Evolutionary conservation across 2,329 filamentous ascomycete genomes (phyloP), one percentile per base, ranked within the genome.

Genomic region (Trichoderma hamatum): DNA sequence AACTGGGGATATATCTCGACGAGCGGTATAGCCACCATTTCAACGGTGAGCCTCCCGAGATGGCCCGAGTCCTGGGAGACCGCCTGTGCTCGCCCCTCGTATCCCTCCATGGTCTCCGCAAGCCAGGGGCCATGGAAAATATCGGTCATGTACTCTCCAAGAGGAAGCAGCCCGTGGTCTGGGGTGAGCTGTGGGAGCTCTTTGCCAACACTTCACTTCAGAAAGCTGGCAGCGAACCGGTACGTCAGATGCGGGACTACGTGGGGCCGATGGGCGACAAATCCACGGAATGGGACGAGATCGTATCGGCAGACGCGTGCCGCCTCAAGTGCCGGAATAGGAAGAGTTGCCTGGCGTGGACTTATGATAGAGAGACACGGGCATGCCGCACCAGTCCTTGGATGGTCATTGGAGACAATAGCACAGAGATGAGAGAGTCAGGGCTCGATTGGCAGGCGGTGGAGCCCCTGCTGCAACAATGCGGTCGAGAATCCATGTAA

Each of bases 1-100:
- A 83, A 74, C 74, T 85, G 5, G 86, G 84, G 14, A 78, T 88
- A 52, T 86, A 87, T 75, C 78, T 88, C 7, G 83, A 87, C 72
- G 86, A 88, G 78, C 76, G 79, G 6, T 86, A 86, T 76, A 80
- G 80, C 68, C 83, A 82, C 60, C 76, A 86, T 70, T 88, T 88
- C 76, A 88, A 87, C 74, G 86, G 86, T 59, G 85, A 87, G 73
- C 76, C 79, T 24, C 86, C 86, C 0, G 75, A 76, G 70, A 78
- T 82, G 73, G 85, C 84, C 62, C 82, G 82, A 58, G 82, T 88
- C 74, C 80, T 80, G 72, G 74, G 76, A 3, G 85, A 87, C 72
- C 78, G 84, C 7, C 81, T 86, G 74, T 88, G 86, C 73, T 78
- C 84, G 51, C 85, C 85, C n/a, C 75, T 88, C 3, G 74, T 87